phyloP scores from a whole-genome alignment of 1,139 yeast genomes.

The Saccharomyces pastorianus region DNA sequence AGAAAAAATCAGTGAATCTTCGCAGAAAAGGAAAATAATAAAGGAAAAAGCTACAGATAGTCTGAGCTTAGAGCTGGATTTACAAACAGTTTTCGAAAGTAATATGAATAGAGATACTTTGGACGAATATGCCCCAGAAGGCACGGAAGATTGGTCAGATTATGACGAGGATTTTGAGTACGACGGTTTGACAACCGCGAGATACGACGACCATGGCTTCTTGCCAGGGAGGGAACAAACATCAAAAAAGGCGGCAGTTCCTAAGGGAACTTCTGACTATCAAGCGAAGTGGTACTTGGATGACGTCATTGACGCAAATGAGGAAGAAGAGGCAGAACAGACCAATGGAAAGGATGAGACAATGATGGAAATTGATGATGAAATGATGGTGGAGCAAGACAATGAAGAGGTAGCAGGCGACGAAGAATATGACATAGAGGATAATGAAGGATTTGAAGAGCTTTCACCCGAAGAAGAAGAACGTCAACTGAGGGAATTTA shows the following conservation, averaged over 20 bases:
- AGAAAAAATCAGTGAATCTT: conserved; percentile 38
- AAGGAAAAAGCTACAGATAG: conserved; percentile 10
- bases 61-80: conserved; percentile 18
- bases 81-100: conserved; percentile 34
- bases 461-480: conserved; percentile 77
- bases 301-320: conserved; percentile 45
- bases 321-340: conserved; percentile 37
- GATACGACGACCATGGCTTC: conserved; percentile 65
- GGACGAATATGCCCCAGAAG: conserved; percentile 59
- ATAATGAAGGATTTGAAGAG: conserved; percentile 50
- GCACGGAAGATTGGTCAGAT: conserved; percentile 40
- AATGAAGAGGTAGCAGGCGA: conserved; percentile 25
- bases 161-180: conserved; percentile 39
- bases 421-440: conserved; percentile 22
- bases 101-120: conserved; percentile 53
- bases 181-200: conserved; percentile 45
- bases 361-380: conserved; percentile 26
- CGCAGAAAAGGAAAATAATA: conserved; percentile 14
- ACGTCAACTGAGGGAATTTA: conserved; percentile 61
- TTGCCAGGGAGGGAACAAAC: conserved; percentile 38
- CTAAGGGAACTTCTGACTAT: conserved; percentile 86
- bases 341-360: conserved; percentile 33
- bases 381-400: conserved; percentile 33
- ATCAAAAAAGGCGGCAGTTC: conserved; percentile 43
- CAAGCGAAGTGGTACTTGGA: conserved; percentile 90